Percentiles rank a stretch among this genome's conserved stretches.
Evolutionary conservation across 192 early-diverging fungal species (phyloP).

Genomic region (Geosiphon pyriformis): DNA sequence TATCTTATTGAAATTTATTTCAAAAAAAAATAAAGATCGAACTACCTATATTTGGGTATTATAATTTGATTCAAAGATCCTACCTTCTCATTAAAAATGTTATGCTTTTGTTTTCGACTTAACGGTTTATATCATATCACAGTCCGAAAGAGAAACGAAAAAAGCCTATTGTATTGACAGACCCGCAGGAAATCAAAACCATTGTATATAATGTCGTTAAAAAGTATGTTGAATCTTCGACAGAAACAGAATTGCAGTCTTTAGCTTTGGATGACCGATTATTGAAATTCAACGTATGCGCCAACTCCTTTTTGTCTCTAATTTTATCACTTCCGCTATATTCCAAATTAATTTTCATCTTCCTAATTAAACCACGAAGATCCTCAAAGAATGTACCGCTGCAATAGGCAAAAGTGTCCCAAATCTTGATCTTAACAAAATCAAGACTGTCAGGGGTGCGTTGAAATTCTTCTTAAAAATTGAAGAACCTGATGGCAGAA

Average conservation of each 20-base stretch:
- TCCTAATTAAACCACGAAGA: conserved; percentile 16
- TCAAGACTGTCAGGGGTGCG: conserved; percentile 31
- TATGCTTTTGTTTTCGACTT: no score
- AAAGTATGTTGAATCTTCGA: conserved; percentile 15
- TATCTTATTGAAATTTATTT: no score
- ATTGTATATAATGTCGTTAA: conserved; percentile 22
- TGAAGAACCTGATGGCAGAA: conserved; percentile 8
- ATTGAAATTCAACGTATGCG: conserved; percentile 37
- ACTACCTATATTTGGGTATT: no score
- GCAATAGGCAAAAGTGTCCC: conserved; percentile 33
- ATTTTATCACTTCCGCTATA: neutral
- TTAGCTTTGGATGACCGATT: conserved; percentile 21
- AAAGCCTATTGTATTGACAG: no score
- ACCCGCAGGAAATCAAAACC: conserved; percentile 23
- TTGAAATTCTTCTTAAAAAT: conserved; percentile 29
- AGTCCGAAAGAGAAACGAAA: no score
- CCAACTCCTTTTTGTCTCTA: neutral
- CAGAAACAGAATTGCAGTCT: conserved; percentile 24
- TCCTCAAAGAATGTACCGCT: conserved; percentile 34
- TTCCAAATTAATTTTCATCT: conserved; percentile 3
- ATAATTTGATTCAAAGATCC: no score
- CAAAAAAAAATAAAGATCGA: no score
- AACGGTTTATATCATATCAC: no score
- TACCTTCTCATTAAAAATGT: no score
- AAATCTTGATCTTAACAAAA: conserved; percentile 34